These are phyloP conservation scores for Echium plantagineum DNA, from an alignment of 257 asterid species.

Conservation along the genomic window DNA sequence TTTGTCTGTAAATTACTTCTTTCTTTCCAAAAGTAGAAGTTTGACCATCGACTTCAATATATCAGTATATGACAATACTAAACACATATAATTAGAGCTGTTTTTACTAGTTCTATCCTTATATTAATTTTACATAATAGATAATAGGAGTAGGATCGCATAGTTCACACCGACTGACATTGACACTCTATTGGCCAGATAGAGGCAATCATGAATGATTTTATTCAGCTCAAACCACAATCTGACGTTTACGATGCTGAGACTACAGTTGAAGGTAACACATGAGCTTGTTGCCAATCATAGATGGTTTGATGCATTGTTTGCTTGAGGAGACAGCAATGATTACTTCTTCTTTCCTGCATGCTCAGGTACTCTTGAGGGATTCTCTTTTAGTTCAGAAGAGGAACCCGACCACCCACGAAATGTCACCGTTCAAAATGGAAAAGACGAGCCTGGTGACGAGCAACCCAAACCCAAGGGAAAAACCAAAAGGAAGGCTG, in stretches of 20 bases:
- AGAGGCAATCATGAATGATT: conserved; percentile 85
- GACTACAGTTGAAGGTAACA: conserved; percentile 67
- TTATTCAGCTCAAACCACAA: conserved; percentile 67
- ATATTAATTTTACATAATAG: too few relatives aligned
- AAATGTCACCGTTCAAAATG: conserved; percentile 30
- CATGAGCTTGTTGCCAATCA: conserved; percentile 1
- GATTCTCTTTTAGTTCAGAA: conserved; percentile 79
- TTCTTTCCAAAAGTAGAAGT: too few relatives aligned
- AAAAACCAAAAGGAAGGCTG: conserved; percentile 43
- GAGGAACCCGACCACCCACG: conserved; percentile 58
- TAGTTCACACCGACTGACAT: not conserved
- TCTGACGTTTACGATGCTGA: conserved; percentile 68
- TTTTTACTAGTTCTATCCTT: too few relatives aligned
- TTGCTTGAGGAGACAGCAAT: conserved; percentile 4
- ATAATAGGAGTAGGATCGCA: too few relatives aligned
- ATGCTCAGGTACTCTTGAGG: conserved; percentile 70
- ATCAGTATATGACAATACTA: too few relatives aligned
- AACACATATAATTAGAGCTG: too few relatives aligned
- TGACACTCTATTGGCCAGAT: conserved; percentile 30
- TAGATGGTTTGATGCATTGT: not conserved
- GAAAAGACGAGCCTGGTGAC: conserved; percentile 45
- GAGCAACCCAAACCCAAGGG: conserved; percentile 46
- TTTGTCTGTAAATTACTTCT: too few relatives aligned
- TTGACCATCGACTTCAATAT: too few relatives aligned
- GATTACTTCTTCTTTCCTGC: conserved; percentile 17